phyloP scores from a whole-genome alignment of 2,329 filamentous ascomycete genomes.

The Sclerotinia trifoliorum region DNA sequence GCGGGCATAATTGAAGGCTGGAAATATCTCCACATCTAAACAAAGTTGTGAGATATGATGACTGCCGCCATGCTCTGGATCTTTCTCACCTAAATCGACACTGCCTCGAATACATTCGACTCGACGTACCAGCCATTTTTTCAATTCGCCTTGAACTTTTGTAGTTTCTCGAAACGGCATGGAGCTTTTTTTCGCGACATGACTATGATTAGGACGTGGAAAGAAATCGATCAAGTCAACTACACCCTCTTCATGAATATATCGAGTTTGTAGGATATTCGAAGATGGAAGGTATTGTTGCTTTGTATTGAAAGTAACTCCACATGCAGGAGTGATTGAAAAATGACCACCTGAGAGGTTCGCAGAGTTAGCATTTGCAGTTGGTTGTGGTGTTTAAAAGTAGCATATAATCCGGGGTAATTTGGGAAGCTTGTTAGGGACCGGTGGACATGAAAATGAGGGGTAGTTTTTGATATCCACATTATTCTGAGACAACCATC shows the following conservation, averaged over 20 bases:
- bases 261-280: conserved; percentile 75
- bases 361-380: conserved; percentile 16
- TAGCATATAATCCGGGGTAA: background rate
- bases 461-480: background rate
- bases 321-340: conserved; percentile 57
- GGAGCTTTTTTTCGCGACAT: conserved; percentile 51
- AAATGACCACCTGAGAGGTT: conserved; percentile 60
- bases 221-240: conserved; percentile 75
- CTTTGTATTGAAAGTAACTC: conserved; percentile 63
- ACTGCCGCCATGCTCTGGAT: background rate
- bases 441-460: background rate
- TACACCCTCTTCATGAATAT: conserved; percentile 72
- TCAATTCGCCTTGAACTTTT: conserved; percentile 59
- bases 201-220: conserved; percentile 62
- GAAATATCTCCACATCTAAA: conserved; percentile 66
- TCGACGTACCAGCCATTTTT: conserved; percentile 68
- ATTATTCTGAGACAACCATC: background rate
- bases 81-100: conserved; percentile 55
- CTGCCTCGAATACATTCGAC: conserved; percentile 70
- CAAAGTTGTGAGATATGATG: conserved; percentile 18
- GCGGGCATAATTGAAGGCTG: conserved; percentile 68
- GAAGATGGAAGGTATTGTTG: conserved; percentile 75
- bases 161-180: conserved; percentile 54
- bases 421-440: conserved; percentile 4
- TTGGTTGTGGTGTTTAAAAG: background rate